Percentiles rank a stretch among this genome's conserved stretches.
phyloP scores from a whole-genome alignment of 208 protist species.

The Trypanosoma lewisi region DNA sequence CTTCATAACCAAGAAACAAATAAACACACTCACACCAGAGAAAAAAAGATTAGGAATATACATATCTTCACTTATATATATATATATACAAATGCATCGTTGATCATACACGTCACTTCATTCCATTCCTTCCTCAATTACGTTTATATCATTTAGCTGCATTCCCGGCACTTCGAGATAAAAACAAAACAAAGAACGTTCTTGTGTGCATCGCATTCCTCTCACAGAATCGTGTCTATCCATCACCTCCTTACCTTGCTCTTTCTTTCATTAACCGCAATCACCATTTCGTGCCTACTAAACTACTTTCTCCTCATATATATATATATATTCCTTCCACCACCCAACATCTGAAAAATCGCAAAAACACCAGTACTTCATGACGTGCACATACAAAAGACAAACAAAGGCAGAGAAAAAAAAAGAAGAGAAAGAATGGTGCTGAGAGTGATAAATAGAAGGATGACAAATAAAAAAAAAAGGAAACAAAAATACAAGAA shows the following conservation, averaged over 20 bases:
- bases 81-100: neutral
- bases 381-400: too few relatives aligned
- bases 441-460: too few relatives aligned
- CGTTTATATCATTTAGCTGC: too few relatives aligned
- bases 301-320: neutral
- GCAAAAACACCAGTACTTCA: neutral
- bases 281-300: too few relatives aligned
- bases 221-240: neutral
- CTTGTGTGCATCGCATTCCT: neutral
- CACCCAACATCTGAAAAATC: neutral
- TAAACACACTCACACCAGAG: neutral
- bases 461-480: too few relatives aligned
- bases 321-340: neutral
- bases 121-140: too few relatives aligned
- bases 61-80: neutral
- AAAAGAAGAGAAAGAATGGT: too few relatives aligned
- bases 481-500: too few relatives aligned
- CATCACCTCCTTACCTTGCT: neutral
- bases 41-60: constrained; percentile 6
- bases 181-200: too few relatives aligned
- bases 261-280: too few relatives aligned
- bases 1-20: neutral
- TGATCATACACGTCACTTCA: neutral
- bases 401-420: too few relatives aligned
- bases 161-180: too few relatives aligned